phyloP scores from a whole-genome alignment of 805 yeast species.

The Maudiozyma saulgeensis region DNA sequence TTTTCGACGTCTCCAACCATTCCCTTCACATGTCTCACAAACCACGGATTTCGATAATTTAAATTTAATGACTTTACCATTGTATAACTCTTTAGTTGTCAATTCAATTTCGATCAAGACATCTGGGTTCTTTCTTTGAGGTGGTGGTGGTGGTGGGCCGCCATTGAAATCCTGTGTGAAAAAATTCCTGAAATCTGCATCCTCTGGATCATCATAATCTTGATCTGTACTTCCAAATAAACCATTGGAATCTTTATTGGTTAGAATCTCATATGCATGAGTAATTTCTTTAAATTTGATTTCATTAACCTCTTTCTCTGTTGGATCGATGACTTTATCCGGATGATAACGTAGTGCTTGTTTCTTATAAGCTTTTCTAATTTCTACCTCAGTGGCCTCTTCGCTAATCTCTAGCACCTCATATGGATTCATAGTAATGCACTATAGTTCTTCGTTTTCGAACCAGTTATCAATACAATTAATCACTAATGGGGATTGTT shows the following conservation, averaged over 20 bases:
- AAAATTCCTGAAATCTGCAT: slow-evolving; percentile 70
- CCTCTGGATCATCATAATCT: slow-evolving; percentile 30
- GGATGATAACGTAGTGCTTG: slow-evolving; percentile 82
- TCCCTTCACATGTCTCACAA: slow-evolving; percentile 66
- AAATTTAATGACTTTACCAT: slow-evolving; percentile 71
- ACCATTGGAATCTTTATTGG: slow-evolving; percentile 51
- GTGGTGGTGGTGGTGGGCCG: background rate
- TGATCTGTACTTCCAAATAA: slow-evolving; percentile 25
- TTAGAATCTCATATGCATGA: slow-evolving; percentile 76
- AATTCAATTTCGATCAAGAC: slow-evolving; percentile 37
- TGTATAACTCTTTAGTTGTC: slow-evolving; percentile 62
- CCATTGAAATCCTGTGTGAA: slow-evolving; percentile 29
- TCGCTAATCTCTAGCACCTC: slow-evolving; percentile 60
- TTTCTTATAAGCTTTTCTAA: slow-evolving; percentile 75
- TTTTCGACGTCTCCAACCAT: slow-evolving; percentile 47
- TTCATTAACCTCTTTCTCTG: slow-evolving; percentile 59
- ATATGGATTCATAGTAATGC: slow-evolving; percentile 31
- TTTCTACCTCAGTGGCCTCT: slow-evolving; percentile 60
- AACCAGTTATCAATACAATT: too few relatives aligned
- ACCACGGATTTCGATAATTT: slow-evolving; percentile 61
- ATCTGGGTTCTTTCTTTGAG: background rate
- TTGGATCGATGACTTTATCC: slow-evolving; percentile 67
- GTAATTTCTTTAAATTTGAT: slow-evolving; percentile 71
- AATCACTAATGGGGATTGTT: too few relatives aligned
- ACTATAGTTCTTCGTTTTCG: too few relatives aligned